Evolutionary conservation across 2,329 filamentous ascomycete species (phyloP).

Genomic region (Harringtonia lauricola): DNA sequence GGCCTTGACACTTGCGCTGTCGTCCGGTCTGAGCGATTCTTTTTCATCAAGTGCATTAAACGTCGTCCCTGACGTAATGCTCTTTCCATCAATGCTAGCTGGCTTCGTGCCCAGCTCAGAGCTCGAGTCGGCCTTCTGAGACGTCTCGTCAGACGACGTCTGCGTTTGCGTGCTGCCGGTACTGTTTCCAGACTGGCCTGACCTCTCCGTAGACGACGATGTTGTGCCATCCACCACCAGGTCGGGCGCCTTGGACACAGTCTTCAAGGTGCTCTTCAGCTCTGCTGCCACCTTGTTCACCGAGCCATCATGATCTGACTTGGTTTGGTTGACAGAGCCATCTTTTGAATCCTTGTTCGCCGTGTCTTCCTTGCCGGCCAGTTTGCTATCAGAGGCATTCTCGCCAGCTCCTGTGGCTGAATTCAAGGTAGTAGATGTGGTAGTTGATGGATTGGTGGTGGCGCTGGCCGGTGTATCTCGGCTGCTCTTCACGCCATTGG

Average conservation of each 20-base stretch:
- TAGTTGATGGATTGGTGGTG: no score
- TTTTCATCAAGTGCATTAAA: slow-evolving; percentile 90
- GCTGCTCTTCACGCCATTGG: not conserved
- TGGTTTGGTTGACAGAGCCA: no score
- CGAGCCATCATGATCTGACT: not conserved
- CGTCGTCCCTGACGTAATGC: slow-evolving; percentile 84
- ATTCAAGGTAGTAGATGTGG: no score
- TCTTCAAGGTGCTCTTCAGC: slow-evolving; percentile 19
- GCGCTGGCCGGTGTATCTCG: not conserved
- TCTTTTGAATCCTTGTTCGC: no score
- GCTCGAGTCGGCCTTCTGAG: slow-evolving; percentile 48
- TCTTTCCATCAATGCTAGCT: slow-evolving; percentile 86
- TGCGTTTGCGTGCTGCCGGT: slow-evolving; percentile 29
- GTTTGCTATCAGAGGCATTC: no score
- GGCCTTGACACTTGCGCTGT: slow-evolving; percentile 84
- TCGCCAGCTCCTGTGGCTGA: no score
- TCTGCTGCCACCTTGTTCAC: not conserved
- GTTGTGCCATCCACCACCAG: slow-evolving; percentile 39
- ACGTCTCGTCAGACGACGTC: slow-evolving; percentile 41
- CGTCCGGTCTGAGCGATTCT: slow-evolving; percentile 85
- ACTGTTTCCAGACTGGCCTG: slow-evolving; percentile 19
- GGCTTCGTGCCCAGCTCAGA: slow-evolving; percentile 67
- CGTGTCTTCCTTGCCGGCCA: no score
- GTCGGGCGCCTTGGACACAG: slow-evolving; percentile 24
- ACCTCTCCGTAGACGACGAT: slow-evolving; percentile 20